Conservation (phyloP, 257 asterid species). For the Forsythia viridissima region DNA sequence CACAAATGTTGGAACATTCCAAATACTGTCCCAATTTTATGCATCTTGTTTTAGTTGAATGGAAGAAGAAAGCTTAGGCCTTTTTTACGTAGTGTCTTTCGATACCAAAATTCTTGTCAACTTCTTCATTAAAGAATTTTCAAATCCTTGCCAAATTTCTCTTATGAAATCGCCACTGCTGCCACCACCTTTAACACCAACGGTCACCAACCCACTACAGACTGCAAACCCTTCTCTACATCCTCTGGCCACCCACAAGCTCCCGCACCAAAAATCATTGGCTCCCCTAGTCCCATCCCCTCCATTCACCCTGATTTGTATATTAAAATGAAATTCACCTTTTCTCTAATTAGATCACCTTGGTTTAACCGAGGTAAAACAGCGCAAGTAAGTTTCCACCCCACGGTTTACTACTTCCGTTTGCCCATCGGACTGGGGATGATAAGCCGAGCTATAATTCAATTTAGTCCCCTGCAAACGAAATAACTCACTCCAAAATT, state of each 20-base stretch:
- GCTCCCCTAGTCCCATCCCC: neutral
- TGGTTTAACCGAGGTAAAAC: too few species aligned
- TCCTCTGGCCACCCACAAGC: neutral
- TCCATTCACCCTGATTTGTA: neutral
- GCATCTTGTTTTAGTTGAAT: neutral
- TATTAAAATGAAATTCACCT: neutral
- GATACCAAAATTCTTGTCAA: neutral
- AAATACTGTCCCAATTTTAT: neutral
- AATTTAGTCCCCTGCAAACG: too few species aligned
- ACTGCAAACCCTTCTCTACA: neutral
- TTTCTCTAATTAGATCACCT: constrained; percentile 21
- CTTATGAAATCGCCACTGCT: neutral
- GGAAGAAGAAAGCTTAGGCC: neutral
- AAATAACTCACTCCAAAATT: too few species aligned
- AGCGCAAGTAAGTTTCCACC: too few species aligned
- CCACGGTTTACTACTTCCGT: too few species aligned
- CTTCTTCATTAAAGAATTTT: neutral
- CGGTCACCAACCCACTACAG: neutral
- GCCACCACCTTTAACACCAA: neutral
- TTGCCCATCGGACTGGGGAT: too few species aligned
- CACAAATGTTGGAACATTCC: neutral
- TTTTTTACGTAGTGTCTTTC: neutral
- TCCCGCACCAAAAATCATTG: neutral
- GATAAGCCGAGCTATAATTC: too few species aligned
- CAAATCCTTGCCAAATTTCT: neutral